Evolutionary conservation across 129 eudicot genomes (phyloP), one percentile per base, ranked within the genome.

Genomic region (Helichrysum umbraculigerum): DNA sequence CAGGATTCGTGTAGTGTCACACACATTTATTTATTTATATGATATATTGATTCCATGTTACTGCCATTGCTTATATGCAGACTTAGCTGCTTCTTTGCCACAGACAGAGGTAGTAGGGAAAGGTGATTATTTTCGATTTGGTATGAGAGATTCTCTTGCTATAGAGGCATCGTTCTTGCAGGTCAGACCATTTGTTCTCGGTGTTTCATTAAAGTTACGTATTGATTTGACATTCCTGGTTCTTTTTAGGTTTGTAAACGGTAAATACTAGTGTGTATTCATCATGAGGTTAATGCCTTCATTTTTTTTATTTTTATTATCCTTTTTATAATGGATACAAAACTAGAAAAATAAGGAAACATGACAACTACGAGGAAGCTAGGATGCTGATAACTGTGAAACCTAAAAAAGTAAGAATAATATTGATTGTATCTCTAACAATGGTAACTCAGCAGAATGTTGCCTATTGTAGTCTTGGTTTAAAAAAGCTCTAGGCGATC

Each of bases 81-180:
- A 91, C 83, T 68, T 87, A 37, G 94, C 99, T 73, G 97, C 99
- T 75, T 88, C 97, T 56, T 62, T 91, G 59, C 99, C 99, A 54
- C 82, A 14, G 63, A 76, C 93, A 0, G 99, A 91, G 79, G 70
- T 95, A 57, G 97, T 95, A 50, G 99, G 97, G 71, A 95, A 91
- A 79, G 88, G 99, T 81, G 99, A 95, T 68, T 95, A 91, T 81
- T 95, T 94, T 76, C 91, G 97, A 58, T 95, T 95, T 83, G 97
- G 99, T 64, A 86, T 95, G 99, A 83, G 99, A 70, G 99, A 95
- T 86, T 95, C 99, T 75, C 96, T 95, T 85, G 99, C 99, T 44
- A 89, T 95, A 70, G 99, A 94, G 75, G 97, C 99, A 60, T 83
- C 96, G 58, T 94, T 94, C 84, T 88, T 94, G 87, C 99, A 94